phyloP scores from a whole-genome alignment of 2,329 filamentous ascomycete species.

The Aspergillus clavatus region DNA sequence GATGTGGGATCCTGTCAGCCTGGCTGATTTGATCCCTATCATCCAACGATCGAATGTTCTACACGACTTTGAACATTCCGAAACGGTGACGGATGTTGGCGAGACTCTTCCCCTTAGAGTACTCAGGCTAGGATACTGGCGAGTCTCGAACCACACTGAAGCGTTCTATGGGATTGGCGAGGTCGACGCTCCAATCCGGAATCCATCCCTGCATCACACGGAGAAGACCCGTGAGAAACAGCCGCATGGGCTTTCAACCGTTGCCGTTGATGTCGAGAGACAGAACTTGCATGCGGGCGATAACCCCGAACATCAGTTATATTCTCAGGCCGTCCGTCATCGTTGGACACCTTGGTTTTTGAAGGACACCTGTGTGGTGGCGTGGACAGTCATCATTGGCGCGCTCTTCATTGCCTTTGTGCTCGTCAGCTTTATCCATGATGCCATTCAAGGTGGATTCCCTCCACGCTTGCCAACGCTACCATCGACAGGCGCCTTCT shows the following conservation, averaged over 20 bases:
- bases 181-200: conserved; percentile 48
- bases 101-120: conserved; percentile 52
- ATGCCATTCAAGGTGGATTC: conserved; percentile 65
- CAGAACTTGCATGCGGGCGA: conserved; percentile 37
- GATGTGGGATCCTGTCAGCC: conserved; percentile 75
- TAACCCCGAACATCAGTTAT: conserved; percentile 48
- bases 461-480: conserved; percentile 60
- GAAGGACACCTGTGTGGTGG: conserved; percentile 59
- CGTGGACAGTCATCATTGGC: conserved; percentile 58
- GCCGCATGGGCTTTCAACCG: conserved; percentile 30
- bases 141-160: conserved; percentile 59
- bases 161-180: conserved; percentile 79
- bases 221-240: conserved; percentile 30
- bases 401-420: conserved; percentile 66
- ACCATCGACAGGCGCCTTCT: conserved; percentile 64
- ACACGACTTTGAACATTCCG: conserved; percentile 64
- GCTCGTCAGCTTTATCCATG: conserved; percentile 70
- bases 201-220: conserved; percentile 34
- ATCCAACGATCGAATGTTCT: conserved; percentile 76
- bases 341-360: conserved; percentile 76
- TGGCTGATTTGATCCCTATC: conserved; percentile 75
- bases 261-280: conserved; percentile 36
- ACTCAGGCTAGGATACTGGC: conserved; percentile 84
- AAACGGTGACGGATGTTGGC: conserved; percentile 49
- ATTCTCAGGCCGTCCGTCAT: conserved; percentile 52